Conservation (phyloP, 2,329 filamentous ascomycete species). For the Talaromyces islandicus region DNA sequence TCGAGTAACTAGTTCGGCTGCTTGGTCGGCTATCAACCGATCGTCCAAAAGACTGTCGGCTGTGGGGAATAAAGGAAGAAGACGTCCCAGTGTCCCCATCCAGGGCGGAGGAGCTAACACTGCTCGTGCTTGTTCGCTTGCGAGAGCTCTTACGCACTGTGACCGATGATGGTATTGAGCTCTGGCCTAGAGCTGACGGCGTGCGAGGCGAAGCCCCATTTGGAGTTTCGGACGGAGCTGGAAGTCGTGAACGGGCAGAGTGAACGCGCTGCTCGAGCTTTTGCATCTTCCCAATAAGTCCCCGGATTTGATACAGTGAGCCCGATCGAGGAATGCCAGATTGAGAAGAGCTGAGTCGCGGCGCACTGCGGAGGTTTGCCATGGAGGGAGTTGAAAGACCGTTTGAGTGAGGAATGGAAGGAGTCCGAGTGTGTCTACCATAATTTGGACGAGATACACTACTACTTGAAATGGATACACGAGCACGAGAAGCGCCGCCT, state of each 20-base stretch:
- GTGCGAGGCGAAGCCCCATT: constrained; percentile 65
- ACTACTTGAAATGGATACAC: constrained; percentile 42
- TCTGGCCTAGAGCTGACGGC: constrained; percentile 43
- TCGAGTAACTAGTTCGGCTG: constrained; percentile 62
- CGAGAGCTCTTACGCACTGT: constrained; percentile 46
- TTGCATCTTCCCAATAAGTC: constrained; percentile 94
- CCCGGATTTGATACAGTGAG: constrained; percentile 88
- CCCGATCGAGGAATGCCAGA: constrained; percentile 52
- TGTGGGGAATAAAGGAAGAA: constrained; percentile 28
- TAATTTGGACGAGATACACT: constrained; percentile 50
- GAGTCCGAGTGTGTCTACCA: constrained; percentile 47
- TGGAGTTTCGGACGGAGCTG: constrained; percentile 70
- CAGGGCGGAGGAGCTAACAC: constrained; percentile 32
- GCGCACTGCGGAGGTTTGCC: constrained; percentile 30
- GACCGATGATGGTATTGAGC: constrained; percentile 48
- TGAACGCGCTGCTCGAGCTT: constrained; percentile 91
- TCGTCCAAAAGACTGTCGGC: constrained; percentile 45
- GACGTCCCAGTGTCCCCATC: constrained; percentile 26
- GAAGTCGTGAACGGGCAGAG: constrained; percentile 82
- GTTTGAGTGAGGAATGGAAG: constrained; percentile 51
- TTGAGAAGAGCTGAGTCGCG: constrained; percentile 15
- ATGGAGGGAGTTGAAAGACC: constrained; percentile 42
- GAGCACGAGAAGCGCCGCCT: constrained; percentile 43
- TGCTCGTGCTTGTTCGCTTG: constrained; percentile 38
- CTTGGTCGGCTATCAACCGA: constrained; percentile 59